Base-by-base conservation (phyloP, 2,329 filamentous ascomycete species). In the Chaetothyriales sp. region DNA sequence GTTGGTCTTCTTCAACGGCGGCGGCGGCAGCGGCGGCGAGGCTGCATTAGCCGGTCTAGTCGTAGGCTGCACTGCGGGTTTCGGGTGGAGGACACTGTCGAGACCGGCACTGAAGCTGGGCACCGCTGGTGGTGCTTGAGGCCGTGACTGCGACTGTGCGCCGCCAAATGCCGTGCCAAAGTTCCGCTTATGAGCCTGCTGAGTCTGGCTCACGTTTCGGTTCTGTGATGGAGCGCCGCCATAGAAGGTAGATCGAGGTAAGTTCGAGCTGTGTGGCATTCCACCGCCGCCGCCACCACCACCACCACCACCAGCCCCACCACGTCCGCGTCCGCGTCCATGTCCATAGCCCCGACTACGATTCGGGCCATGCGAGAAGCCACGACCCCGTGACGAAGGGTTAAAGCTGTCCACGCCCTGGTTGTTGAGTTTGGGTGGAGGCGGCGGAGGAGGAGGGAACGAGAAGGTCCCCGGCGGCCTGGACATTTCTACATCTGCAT, bases 401-500 rank as follows among this genome's bases (percentile, higher is more conserved):
- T 22, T 20, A 10, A 15, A 20, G 9, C 43, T 20, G 12, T 22
- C 25, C 43, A 9, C 25, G 4, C 19, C 19, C 18, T 45, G 43
- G 32, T 15, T 15, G 9, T 15, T 10, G 10, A 15, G 15, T 39
- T 15, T 45, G 10, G 49, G 49, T 49, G 47, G 52, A 22, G 51
- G 54, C 1, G 66, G 66, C 39, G 67, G 67, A 36, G 68, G 69
- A 19, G 69, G 69, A 18, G 70, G 70, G 18, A 68, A 69, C 52
- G 70, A 69, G 56, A 71, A 72, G 43, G 69, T 66, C 59, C 72
- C 72, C 22, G 65, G 66, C 60, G 69, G 65, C 48, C 44, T 49
- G 5, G 57, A 57, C 57, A 59, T 59, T 45, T 5, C 4, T 9
- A 32, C 9, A 5, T 28, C 32, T 15, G 32, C 5, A 9, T 39